Percentiles rank a stretch among this genome's conserved stretches.
phyloP scores from a whole-genome alignment of 78 protist species.

The Polysphondylium violaceum region DNA sequence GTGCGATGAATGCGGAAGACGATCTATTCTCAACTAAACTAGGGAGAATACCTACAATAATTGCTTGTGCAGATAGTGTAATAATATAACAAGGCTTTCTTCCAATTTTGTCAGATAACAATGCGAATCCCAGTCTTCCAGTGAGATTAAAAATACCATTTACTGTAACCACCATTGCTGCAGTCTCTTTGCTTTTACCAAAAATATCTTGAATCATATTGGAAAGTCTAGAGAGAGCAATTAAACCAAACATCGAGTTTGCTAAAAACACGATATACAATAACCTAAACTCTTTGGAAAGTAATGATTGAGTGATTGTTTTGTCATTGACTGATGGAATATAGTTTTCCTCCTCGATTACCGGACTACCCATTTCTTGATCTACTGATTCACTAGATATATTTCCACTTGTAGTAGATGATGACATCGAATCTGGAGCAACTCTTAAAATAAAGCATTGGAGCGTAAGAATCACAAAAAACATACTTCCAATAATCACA shows the following conservation, averaged over 20 bases:
- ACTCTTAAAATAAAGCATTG: conserved; percentile 48
- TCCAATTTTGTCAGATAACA: conserved; percentile 66
- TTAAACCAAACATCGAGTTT: conserved; percentile 64
- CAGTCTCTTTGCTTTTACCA: conserved; percentile 40
- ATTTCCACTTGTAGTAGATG: background rate
- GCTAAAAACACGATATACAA: conserved; percentile 56
- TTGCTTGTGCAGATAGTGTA: background rate
- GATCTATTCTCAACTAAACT: background rate
- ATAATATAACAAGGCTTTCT: conserved; percentile 21
- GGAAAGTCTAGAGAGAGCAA: conserved; percentile 56
- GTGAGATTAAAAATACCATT: conserved; percentile 79
- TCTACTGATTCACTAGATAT: background rate
- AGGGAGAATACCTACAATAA: conserved; percentile 17
- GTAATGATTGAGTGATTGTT: too few relatives aligned
- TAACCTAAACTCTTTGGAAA: conserved; percentile 25
- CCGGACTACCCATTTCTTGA: too few relatives aligned
- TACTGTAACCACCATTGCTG: conserved; percentile 61
- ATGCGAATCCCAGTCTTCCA: conserved; percentile 59
- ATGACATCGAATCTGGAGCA: conserved; percentile 73
- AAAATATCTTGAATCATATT: conserved; percentile 74
- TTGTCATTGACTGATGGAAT: too few relatives aligned
- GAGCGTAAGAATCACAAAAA: background rate
- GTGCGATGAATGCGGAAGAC: background rate
- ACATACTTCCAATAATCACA: conserved; percentile 61
- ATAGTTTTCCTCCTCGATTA: background rate